phyloP scores from a whole-genome alignment of 345 rosid genomes.

The Carallia pectinifolia region DNA sequence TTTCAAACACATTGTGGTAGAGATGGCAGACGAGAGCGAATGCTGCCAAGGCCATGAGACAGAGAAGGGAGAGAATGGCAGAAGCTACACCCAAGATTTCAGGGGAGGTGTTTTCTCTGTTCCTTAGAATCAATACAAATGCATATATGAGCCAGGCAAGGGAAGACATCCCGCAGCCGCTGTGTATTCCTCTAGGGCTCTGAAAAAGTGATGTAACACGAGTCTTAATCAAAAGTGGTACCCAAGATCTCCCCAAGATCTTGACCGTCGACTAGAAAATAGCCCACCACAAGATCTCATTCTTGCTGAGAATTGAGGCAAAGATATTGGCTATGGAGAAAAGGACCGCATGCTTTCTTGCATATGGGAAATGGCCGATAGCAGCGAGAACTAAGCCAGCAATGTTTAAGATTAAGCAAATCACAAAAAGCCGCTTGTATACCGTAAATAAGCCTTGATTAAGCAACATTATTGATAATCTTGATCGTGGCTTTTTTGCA shows the following conservation, averaged over 20 bases:
- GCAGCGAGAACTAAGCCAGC: slow-evolving; percentile 53
- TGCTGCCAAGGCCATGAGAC: slow-evolving; percentile 54
- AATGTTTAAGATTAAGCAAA: slow-evolving; percentile 50
- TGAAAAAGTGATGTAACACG: slow-evolving; percentile 68
- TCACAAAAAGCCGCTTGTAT: slow-evolving; percentile 66
- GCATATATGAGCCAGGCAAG: slow-evolving; percentile 68
- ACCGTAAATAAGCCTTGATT: slow-evolving; percentile 81
- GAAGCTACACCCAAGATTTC: slow-evolving; percentile 61
- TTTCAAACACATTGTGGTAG: slow-evolving; percentile 77
- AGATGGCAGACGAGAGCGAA: slow-evolving; percentile 83
- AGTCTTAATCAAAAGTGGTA: slow-evolving; percentile 56
- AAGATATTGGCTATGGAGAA: slow-evolving; percentile 71
- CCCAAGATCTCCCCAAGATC: slow-evolving; percentile 50
- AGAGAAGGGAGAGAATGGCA: slow-evolving; percentile 58
- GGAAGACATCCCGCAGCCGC: slow-evolving; percentile 74
- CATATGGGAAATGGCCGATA: slow-evolving; percentile 58
- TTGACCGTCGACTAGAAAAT: slow-evolving; percentile 59
- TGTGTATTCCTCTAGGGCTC: slow-evolving; percentile 73
- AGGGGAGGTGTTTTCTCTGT: slow-evolving; percentile 47
- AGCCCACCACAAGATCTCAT: slow-evolving; percentile 62
- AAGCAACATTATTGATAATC: slow-evolving; percentile 62
- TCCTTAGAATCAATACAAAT: slow-evolving; percentile 52
- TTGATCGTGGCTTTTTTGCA: slow-evolving; percentile 46
- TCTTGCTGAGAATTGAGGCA: slow-evolving; percentile 60
- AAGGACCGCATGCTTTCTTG: slow-evolving; percentile 57